A percentile compares a stretch with the other conserved stretches of the same genome.
These are phyloP conservation scores for Fusarium sororula DNA, from an alignment of 2,329 filamentous ascomycete species.

Conservation along the genomic window DNA sequence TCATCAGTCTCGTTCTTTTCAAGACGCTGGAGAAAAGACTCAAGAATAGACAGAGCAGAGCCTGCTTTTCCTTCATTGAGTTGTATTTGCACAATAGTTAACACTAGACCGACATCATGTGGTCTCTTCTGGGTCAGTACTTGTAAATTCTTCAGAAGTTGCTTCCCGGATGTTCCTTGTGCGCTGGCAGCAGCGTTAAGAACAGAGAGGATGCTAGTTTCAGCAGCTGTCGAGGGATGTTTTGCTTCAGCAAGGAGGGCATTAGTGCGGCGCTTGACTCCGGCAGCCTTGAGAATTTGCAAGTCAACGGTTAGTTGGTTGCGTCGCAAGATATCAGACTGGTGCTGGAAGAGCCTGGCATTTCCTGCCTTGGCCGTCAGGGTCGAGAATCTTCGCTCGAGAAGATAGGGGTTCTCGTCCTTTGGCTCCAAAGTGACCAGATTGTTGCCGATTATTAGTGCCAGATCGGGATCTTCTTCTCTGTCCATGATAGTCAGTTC, in stretches of 20 bases:
- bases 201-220: constrained; percentile 56
- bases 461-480: constrained; percentile 73
- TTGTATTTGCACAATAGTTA: constrained; percentile 86
- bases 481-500: constrained; percentile 51
- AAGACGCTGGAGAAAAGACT: constrained; percentile 77
- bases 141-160: constrained; percentile 74
- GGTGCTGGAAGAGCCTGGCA: constrained; percentile 77
- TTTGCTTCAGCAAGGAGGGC: constrained; percentile 48
- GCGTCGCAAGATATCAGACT: constrained; percentile 63
- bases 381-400: constrained; percentile 68
- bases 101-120: constrained; percentile 79
- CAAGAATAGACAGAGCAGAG: constrained; percentile 78
- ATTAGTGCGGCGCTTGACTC: constrained; percentile 62
- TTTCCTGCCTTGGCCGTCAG: constrained; percentile 61
- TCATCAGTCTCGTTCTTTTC: constrained; percentile 67
- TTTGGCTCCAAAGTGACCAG: constrained; percentile 53
- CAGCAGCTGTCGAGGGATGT: constrained; percentile 44
- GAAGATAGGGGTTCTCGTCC: constrained; percentile 71
- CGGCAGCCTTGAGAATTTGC: constrained; percentile 72
- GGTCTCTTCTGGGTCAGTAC: constrained; percentile 77
- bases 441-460: constrained; percentile 74
- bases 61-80: constrained; percentile 75
- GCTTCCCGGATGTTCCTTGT: constrained; percentile 69
- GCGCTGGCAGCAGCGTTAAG: constrained; percentile 78
- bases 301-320: constrained; percentile 74